Conservation (phyloP, 306 rosid genomes). For the Luffa acutangula region DNA sequence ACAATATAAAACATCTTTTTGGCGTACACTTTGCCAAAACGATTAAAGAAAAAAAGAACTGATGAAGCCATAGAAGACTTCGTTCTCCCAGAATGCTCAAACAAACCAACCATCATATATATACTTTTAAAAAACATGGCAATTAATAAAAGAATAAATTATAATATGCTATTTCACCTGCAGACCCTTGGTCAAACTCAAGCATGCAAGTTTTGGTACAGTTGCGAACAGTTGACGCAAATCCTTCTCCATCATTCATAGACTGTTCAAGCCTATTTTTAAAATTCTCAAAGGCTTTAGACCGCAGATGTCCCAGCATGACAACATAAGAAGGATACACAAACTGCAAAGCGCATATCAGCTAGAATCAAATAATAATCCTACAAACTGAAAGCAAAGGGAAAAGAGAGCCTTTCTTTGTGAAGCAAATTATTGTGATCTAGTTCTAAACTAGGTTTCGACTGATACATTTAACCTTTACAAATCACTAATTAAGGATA, state of each 20-base stretch:
- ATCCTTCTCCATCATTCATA: slow-evolving; percentile 66
- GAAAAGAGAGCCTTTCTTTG: background rate
- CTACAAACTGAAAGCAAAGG: background rate
- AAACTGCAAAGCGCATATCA: slow-evolving; percentile 36
- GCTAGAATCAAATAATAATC: background rate
- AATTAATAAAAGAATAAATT: background rate
- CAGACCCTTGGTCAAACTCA: slow-evolving; percentile 56
- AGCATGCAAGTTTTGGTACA: slow-evolving; percentile 32
- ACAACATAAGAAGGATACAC: slow-evolving; percentile 46
- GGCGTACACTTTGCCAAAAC: background rate
- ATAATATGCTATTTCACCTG: slow-evolving; percentile 33
- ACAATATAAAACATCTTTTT: background rate
- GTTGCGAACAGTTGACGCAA: slow-evolving; percentile 41
- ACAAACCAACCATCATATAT: background rate
- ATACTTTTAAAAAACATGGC: background rate
- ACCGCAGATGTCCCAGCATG: slow-evolving; percentile 50
- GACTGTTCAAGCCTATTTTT: slow-evolving; percentile 52
- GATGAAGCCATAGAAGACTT: background rate
- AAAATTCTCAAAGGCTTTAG: slow-evolving; percentile 44
- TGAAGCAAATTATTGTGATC: background rate
- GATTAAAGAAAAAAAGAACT: background rate
- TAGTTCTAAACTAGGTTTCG: background rate
- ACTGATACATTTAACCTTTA: background rate
- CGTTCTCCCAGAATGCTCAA: background rate
- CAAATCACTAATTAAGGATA: background rate